Evolutionary conservation across 2,329 filamentous ascomycete genomes (phyloP), one percentile per base, ranked within the genome.

Genomic region (Dothistroma pini): DNA sequence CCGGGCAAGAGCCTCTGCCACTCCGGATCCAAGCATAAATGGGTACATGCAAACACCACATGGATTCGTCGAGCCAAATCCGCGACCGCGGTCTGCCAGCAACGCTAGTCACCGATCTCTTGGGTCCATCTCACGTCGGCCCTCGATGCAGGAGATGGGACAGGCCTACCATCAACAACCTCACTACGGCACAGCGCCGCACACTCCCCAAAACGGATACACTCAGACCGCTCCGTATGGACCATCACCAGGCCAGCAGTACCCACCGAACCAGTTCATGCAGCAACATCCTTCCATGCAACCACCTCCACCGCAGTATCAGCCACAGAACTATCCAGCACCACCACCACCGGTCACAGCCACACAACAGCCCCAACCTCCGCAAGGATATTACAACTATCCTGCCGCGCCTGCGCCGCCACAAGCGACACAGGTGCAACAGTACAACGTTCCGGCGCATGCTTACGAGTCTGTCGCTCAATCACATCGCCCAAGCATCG

Each of bases 71-170:
- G 66, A 64, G 29, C 32, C 76, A 69, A 64, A 74, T 59, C 61
- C 69, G 63, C 61, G 73, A 63, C 57, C 80, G 74, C 68, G 71
- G 68, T 73, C 74, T 4, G 61, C 75, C 71, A 72, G 77, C 75
- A 73, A 75, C 69, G 54, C 69, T 31, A 75, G 72, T 55, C 74
- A 71, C 54, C 69, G 67, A 25, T 74, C 73, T 10, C 49, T 72
- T 12, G 65, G 61, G 10, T 63, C 71, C 4, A 25, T 70, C 14
- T 72, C 73, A 10, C 72, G 79, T 54, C 76, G 78, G 53, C 73
- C 77, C 16, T 81, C 79, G 38, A 73, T 77, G 65, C 78, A 80
- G 52, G 78, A 81, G 4, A 75, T 80, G 71, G 70, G 71, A 38
- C 75, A 77, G 59, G 61, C 63, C 14, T 80, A 80, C 64, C 74